These are phyloP conservation scores for Colletotrichum karsti DNA, from an alignment of 2,329 filamentous ascomycete genomes.

Conservation along the genomic window DNA sequence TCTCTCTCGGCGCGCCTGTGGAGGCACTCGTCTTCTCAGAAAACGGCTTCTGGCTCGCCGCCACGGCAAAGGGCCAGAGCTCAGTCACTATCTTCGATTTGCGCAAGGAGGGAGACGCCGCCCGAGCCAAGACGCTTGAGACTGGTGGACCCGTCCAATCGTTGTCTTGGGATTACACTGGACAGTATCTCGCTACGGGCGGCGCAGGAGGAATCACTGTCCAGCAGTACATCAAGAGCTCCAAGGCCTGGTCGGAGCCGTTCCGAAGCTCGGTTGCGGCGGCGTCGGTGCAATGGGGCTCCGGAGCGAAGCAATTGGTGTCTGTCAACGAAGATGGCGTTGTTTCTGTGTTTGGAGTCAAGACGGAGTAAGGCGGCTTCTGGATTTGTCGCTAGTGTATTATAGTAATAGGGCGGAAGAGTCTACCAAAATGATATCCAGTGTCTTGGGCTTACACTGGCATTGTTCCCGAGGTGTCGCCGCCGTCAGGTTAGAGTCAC, in stretches of 20 bases:
- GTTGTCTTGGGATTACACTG: constrained; percentile 92
- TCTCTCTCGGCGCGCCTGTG: constrained; percentile 74
- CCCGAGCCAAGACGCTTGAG: constrained; percentile 85
- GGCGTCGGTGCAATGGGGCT: constrained; percentile 80
- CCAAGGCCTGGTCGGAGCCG: constrained; percentile 90
- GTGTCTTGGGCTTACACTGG: constrained; percentile 3
- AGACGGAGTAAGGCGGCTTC: constrained; percentile 45
- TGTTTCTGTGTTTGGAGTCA: constrained; percentile 72
- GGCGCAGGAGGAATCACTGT: constrained; percentile 85
- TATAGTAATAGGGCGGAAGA: constrained; percentile 14
- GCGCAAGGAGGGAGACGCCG: constrained; percentile 86
- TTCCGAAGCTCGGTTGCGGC: constrained; percentile 79
- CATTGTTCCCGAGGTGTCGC: neutral
- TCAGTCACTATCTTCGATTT: constrained; percentile 90
- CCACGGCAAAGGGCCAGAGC: constrained; percentile 79
- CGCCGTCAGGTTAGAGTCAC: neutral
- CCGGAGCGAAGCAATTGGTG: constrained; percentile 77
- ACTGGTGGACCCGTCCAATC: constrained; percentile 80
- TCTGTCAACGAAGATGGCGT: constrained; percentile 79
- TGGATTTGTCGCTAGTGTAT: constrained; percentile 8
- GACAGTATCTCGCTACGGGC: constrained; percentile 87
- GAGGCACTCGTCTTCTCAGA: constrained; percentile 88
- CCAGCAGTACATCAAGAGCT: constrained; percentile 86
- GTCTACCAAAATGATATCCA: constrained; percentile 27
- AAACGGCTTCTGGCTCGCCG: constrained; percentile 95